A percentile compares a stretch with the other conserved stretches of the same genome.
phyloP scores from a whole-genome alignment of 768 basidiomycete genomes.

The Xerocomellus dryophilus region DNA sequence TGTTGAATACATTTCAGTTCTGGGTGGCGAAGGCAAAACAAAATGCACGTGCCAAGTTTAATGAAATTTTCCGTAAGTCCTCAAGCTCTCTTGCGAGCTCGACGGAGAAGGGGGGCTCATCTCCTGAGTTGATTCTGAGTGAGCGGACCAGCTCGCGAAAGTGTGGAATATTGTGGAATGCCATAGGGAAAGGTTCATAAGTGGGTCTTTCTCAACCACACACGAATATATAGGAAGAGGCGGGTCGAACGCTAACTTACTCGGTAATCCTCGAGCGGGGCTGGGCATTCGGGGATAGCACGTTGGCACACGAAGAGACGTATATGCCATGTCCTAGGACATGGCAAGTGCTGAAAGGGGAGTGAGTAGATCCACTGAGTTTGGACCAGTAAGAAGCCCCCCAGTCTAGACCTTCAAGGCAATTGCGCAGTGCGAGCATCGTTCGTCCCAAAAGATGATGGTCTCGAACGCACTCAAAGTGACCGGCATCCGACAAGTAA shows the following conservation, averaged over 20 bases:
- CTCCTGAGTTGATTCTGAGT: background rate
- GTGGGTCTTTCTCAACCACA: background rate
- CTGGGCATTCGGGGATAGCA: background rate
- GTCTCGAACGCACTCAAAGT: constrained; percentile 2
- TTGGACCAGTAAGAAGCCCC: background rate
- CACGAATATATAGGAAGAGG: constrained; percentile 10
- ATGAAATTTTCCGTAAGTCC: constrained; percentile 21
- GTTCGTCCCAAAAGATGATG: background rate
- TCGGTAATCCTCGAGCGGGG: background rate
- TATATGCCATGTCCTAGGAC: background rate
- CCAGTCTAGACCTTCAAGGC: constrained; percentile 11
- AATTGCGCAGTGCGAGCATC: background rate
- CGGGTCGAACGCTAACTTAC: background rate
- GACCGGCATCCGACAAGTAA: background rate
- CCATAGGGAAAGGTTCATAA: constrained; percentile 6
- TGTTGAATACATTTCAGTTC: constrained; percentile 8
- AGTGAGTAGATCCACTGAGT: background rate
- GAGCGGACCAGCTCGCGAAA: background rate
- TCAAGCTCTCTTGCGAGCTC: constrained; percentile 22
- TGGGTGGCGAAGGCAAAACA: background rate
- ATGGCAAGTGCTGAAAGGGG: background rate
- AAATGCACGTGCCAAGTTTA: constrained; percentile 23
- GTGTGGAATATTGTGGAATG: background rate
- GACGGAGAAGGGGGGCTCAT: constrained; percentile 2
- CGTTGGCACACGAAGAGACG: background rate